These are phyloP conservation scores for Podospora sp. DNA, from an alignment of 495 filamentous ascomycete species.

Conservation along the genomic window DNA sequence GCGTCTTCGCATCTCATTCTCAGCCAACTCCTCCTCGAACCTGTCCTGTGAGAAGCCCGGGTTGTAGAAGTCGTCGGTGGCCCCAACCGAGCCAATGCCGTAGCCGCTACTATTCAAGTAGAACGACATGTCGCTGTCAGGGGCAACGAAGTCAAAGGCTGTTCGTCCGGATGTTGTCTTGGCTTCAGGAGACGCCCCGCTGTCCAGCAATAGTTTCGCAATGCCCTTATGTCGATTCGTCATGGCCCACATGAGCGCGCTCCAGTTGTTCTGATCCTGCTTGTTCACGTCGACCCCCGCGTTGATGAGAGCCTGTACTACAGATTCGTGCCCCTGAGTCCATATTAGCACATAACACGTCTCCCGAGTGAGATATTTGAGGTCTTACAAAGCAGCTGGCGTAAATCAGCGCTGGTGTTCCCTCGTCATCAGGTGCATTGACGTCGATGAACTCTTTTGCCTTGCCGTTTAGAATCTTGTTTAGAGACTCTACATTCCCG, in stretches of 20 bases:
- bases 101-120: conserved; percentile 95
- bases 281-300: conserved; percentile 89
- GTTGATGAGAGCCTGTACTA: conserved; percentile 80
- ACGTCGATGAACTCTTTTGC: conserved; percentile 81
- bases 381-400: conserved; percentile 92
- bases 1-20: conserved; percentile 90
- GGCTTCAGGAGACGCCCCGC: conserved; percentile 92
- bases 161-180: conserved; percentile 92
- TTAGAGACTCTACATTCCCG: conserved; percentile 82
- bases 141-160: conserved; percentile 93
- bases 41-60: conserved; percentile 87
- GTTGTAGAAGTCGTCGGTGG: conserved; percentile 95
- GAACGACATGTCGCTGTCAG: conserved; percentile 93
- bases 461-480: conserved; percentile 72
- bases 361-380: background rate
- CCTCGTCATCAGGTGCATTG: conserved; percentile 90
- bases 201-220: conserved; percentile 85
- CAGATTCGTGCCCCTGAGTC: conserved; percentile 81
- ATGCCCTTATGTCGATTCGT: conserved; percentile 97
- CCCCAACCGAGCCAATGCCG: conserved; percentile 79
- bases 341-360: conserved; percentile 26
- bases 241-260: conserved; percentile 99
- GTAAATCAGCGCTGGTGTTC: conserved; percentile 93
- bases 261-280: conserved; percentile 97
- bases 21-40: conserved; percentile 96